Evolutionary conservation across 139 green algal genomes (phyloP), one percentile per base, ranked within the genome.

Genomic region (Raphidocelis subcapitata): DNA sequence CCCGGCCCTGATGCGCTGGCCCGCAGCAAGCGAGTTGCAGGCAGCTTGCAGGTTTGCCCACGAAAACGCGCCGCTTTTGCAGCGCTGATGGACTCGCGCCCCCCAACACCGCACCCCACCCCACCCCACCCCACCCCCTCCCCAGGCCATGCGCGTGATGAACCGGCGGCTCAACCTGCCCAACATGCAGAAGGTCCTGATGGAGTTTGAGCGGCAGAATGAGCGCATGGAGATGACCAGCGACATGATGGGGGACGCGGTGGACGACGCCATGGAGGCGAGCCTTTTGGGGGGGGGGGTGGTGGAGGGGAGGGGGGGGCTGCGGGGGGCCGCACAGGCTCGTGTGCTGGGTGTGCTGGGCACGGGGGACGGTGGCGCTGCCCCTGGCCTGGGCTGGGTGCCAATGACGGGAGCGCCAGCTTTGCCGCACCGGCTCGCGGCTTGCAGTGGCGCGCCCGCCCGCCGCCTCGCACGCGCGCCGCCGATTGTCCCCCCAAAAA

Each of bases 131-230:
- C 18, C 41, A 8, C 12, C 41, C 12, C 12, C 41, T 24, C 67
- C 56, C 59, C 84, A 92, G 87, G 95, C 95, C 3, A 98, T 98
- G 94, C 85, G 80, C 18, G 75, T 83, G 14, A 99, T 99, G 95
- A 99, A 99, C 87, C 87, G 87, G 68, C 84, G 92, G 46, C 91
- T 99, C 75, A 98, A 98, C 82, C 77, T 99, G 72, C 95, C 93
- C 26, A 78, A 57, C 73, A 76, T 97, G 52, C 79, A 86, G 32
- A 94, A 95, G 55, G 98, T 98, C 81, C 95, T 99, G 90, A 83
- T 84, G 20, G 96, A 99, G 72, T 99, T 99, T 88, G 94, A 99
- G 82, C 83, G 79, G 69, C 92, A 99, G 85, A 99, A 99, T 72
- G 93, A 98, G 78, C 81, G 77, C 21, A 99, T 99, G 96, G 94